Base-by-base conservation (phyloP, 352 stramenopile genomes). In the Phytophthora hibernalis region DNA sequence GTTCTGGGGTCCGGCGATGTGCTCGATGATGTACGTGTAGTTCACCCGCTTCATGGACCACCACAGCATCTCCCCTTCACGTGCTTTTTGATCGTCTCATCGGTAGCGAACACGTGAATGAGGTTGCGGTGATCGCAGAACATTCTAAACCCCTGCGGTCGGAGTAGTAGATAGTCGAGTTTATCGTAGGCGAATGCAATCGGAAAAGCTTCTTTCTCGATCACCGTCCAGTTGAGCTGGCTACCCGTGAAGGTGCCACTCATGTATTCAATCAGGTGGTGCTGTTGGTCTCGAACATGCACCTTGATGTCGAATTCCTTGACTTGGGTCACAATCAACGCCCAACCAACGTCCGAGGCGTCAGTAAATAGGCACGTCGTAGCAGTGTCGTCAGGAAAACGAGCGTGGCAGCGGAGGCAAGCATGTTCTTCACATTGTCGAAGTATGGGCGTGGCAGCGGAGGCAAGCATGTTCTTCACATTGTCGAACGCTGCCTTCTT, bases 41-140 rank as follows among this genome's bases (percentile, higher is more conserved):
- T 62, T 54, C 58, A 66, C 54, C 26, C 51, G n/a, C 10, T 61
- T 61, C 10, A 61, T 20, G 0, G 24, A 30, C 53, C 53, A 61
- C 2, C 58, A 37, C 2, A 66, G 28, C 13, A 59, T 24, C 24
- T 64, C 9, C 58, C 58, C 38, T 40, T 18, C 0, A 55, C 33
- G 7, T 55, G 55, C 5, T 63, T 63, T 63, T 47, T 5, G n/a
- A 56, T 26, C 4, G 21, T 38, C 43, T 22, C 45, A 12, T 50
- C 21, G 9, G 31, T 44, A 30, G 55, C 55, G n/a, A 64, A 56
- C 2, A 64, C 16, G 9, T 43, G 44, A 24, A 64, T 64, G 0
- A 64, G 8, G 8, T 64, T 56, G 16, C 31, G 44, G 33, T 64
- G 44, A 16, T 64, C 45, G 11, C 55, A 56, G 16, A 56, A 50